Evolutionary conservation across 2,329 filamentous ascomycete genomes (phyloP).

Genomic region (Calonectria hawksworthii): DNA sequence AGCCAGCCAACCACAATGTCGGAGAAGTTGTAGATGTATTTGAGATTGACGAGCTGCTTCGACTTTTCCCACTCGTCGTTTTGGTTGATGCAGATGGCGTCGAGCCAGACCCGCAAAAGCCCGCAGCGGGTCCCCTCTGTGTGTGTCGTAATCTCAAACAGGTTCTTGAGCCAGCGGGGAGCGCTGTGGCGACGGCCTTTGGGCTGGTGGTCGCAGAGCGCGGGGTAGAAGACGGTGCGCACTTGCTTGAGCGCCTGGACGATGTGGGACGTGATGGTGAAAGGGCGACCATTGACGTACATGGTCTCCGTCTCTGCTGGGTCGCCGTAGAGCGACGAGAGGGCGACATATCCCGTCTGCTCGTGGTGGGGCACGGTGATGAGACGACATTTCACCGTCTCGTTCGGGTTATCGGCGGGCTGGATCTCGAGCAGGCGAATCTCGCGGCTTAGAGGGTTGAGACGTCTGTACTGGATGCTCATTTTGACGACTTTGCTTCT

Average conservation of each 20-base stretch:
- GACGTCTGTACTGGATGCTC: slow-evolving; percentile 29
- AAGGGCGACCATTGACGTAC: slow-evolving; percentile 42
- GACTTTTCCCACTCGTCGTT: slow-evolving; percentile 46
- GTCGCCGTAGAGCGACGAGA: slow-evolving; percentile 49
- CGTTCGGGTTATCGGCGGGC: slow-evolving; percentile 43
- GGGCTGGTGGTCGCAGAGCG: slow-evolving; percentile 34
- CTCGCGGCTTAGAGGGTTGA: slow-evolving; percentile 39
- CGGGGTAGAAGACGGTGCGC: slow-evolving; percentile 50
- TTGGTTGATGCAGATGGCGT: slow-evolving; percentile 48
- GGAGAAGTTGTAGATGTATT: slow-evolving; percentile 47
- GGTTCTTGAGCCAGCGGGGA: slow-evolving; percentile 32
- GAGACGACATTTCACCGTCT: slow-evolving; percentile 51
- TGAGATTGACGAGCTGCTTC: slow-evolving; percentile 47
- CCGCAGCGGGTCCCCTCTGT: slow-evolving; percentile 29
- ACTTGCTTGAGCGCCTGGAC: slow-evolving; percentile 49
- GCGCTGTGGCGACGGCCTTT: slow-evolving; percentile 25
- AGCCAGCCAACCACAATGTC: slow-evolving; percentile 52
- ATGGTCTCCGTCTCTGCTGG: slow-evolving; percentile 47
- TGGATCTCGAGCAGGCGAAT: slow-evolving; percentile 52
- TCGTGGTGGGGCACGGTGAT: slow-evolving; percentile 47
- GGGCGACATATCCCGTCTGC: slow-evolving; percentile 46
- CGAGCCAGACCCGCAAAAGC: slow-evolving; percentile 49
- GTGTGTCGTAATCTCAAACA: slow-evolving; percentile 13
- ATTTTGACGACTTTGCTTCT: neutral
- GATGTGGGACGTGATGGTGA: slow-evolving; percentile 48